These are phyloP conservation scores for Xylariaceae sp. DNA, from an alignment of 2,329 filamentous ascomycete genomes.

Conservation along the genomic window DNA sequence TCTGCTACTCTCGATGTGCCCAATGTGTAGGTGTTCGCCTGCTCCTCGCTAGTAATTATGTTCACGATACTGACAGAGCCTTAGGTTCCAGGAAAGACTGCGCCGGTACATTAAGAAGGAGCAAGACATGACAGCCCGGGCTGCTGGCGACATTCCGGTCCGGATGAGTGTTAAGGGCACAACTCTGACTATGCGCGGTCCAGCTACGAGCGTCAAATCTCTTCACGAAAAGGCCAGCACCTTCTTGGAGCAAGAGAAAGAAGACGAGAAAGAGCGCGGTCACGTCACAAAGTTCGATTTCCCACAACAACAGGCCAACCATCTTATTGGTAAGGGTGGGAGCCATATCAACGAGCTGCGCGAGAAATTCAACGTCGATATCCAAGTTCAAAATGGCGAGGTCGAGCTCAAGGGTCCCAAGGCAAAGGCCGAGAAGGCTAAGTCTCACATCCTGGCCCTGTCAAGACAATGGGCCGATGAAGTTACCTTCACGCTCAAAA, in stretches of 20 bases:
- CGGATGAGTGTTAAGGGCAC: slow-evolving; percentile 58
- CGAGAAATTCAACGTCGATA: slow-evolving; percentile 67
- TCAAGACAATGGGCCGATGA: slow-evolving; percentile 87
- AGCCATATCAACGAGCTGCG: slow-evolving; percentile 65
- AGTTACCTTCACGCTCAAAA: slow-evolving; percentile 79
- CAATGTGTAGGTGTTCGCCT: slow-evolving; percentile 43
- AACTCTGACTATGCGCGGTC: slow-evolving; percentile 73
- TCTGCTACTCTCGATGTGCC: slow-evolving; percentile 56
- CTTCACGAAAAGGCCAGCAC: slow-evolving; percentile 70
- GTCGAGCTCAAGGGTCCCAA: slow-evolving; percentile 95
- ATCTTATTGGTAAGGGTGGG: slow-evolving; percentile 68
- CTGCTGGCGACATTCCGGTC: slow-evolving; percentile 58
- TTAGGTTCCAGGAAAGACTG: slow-evolving; percentile 61
- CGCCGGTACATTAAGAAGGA: slow-evolving; percentile 64
- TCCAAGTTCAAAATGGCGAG: slow-evolving; percentile 90
- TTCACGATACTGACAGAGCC: slow-evolving; percentile 26
- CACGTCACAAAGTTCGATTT: slow-evolving; percentile 87
- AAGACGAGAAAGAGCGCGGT: slow-evolving; percentile 90
- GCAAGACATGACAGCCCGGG: slow-evolving; percentile 49
- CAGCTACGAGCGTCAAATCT: slow-evolving; percentile 66
- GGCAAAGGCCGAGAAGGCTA: slow-evolving; percentile 87
- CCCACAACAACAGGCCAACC: slow-evolving; percentile 90
- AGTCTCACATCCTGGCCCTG: slow-evolving; percentile 74
- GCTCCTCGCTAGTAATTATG: not conserved
- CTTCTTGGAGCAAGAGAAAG: slow-evolving; percentile 84